phyloP scores from a whole-genome alignment of 768 basidiomycete genomes.

The Butyriboletus loyo region DNA sequence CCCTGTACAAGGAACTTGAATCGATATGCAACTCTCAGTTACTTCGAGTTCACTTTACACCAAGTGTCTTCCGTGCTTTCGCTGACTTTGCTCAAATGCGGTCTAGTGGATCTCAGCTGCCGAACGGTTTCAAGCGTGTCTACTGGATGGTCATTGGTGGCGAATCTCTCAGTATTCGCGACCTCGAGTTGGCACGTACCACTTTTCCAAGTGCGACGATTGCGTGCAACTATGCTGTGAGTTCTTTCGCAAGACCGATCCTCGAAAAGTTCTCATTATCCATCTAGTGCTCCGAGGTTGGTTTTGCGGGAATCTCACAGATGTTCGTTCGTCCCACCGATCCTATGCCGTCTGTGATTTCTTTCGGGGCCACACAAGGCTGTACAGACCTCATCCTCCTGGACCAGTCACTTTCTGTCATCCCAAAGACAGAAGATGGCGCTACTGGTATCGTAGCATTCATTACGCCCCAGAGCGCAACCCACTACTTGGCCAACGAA shows the following conservation, averaged over 20 bases:
- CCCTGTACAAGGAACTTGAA: conserved; percentile 26
- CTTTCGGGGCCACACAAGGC: conserved; percentile 28
- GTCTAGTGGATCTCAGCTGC: conserved; percentile 10
- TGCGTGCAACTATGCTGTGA: conserved; percentile 31
- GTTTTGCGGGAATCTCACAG: conserved; percentile 30
- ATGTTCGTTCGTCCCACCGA: conserved; percentile 29
- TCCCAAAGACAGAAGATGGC: conserved; percentile 19
- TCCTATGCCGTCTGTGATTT: conserved; percentile 24
- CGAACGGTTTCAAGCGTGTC: conserved; percentile 24
- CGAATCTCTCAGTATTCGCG: conserved; percentile 24
- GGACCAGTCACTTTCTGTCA: conserved; percentile 20
- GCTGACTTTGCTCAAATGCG: conserved; percentile 27
- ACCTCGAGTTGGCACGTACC: conserved; percentile 25
- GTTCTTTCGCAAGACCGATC: not conserved
- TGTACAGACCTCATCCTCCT: conserved; percentile 29
- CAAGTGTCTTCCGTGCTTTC: conserved; percentile 30
- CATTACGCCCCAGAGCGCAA: conserved; percentile 26
- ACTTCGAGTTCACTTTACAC: conserved; percentile 29
- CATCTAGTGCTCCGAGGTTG: conserved; percentile 28
- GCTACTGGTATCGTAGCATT: conserved; percentile 29
- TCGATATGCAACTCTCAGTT: conserved; percentile 18
- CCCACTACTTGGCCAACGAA: conserved; percentile 27
- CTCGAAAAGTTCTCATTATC: not conserved
- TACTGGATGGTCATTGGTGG: conserved; percentile 36
- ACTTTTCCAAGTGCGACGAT: conserved; percentile 27